Percentiles rank a stretch among this genome's conserved stretches.
Evolutionary conservation across 495 filamentous ascomycete genomes (phyloP).

Genomic region (Tuber melanosporum): DNA sequence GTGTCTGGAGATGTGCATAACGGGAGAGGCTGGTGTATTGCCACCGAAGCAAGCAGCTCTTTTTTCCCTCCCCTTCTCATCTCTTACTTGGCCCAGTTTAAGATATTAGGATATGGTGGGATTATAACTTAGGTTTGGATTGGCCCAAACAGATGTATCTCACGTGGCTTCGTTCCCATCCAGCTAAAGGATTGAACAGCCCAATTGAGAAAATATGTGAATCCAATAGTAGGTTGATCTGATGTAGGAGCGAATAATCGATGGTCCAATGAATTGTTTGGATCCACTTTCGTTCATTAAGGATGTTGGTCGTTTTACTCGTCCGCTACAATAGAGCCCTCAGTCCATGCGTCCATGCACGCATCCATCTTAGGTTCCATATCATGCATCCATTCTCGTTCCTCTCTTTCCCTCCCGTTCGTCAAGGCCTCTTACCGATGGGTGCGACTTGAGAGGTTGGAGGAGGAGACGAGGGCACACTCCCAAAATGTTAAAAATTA

Average conservation of each 20-base stretch:
- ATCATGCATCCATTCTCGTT: background rate
- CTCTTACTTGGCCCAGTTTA: slow-evolving; percentile 21
- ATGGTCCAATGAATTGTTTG: background rate
- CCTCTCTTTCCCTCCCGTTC: background rate
- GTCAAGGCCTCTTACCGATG: background rate
- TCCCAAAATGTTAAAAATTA: background rate
- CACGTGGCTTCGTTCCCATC: background rate
- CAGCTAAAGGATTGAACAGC: background rate
- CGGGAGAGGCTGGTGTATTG: slow-evolving; percentile 27
- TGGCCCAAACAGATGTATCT: background rate
- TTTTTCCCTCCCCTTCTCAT: background rate
- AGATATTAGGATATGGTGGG: background rate
- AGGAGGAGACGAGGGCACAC: background rate
- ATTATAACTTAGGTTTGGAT: background rate
- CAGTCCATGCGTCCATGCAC: background rate
- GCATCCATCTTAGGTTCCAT: background rate
- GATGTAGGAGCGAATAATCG: background rate
- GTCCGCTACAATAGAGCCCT: background rate
- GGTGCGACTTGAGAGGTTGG: background rate
- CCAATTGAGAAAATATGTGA: background rate
- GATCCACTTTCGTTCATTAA: background rate
- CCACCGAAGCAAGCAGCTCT: slow-evolving; percentile 16
- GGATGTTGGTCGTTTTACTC: background rate
- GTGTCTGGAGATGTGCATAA: slow-evolving; percentile 21
- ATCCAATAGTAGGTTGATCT: background rate